A percentile compares a stretch with the other conserved stretches of the same genome.
Conservation (phyloP, 2,329 filamentous ascomycete species). For the Aspergillus amoenus region DNA sequence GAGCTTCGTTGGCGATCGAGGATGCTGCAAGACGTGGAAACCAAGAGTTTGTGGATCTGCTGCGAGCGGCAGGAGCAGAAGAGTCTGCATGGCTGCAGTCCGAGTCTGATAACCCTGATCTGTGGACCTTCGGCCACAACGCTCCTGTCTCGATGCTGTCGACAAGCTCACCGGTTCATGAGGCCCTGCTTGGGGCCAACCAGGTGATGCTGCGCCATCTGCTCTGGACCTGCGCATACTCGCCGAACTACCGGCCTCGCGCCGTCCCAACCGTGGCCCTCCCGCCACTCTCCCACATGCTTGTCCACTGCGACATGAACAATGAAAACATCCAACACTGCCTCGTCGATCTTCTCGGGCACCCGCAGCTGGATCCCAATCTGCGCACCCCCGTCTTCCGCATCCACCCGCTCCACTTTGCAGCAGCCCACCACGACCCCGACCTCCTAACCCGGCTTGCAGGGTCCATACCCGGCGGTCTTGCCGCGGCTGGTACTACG, state of each 20-base stretch:
- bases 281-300: slow-evolving; percentile 14
- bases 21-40: slow-evolving; percentile 4
- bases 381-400: slow-evolving; percentile 8
- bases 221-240: slow-evolving; percentile 11
- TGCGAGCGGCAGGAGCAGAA: slow-evolving; percentile 13
- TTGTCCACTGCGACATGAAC: slow-evolving; percentile 11
- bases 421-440: slow-evolving; percentile 7
- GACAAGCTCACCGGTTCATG: slow-evolving; percentile 14
- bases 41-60: slow-evolving; percentile 5
- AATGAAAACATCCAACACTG: slow-evolving; percentile 2
- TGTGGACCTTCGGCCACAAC: slow-evolving; percentile 3
- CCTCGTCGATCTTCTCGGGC: slow-evolving; percentile 6
- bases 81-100: slow-evolving; percentile 14
- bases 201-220: slow-evolving; percentile 11
- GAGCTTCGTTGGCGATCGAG: slow-evolving; percentile 13
- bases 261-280: slow-evolving; percentile 13
- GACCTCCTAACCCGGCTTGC: slow-evolving; percentile 7
- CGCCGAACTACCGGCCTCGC: slow-evolving; percentile 13
- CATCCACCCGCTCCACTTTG: slow-evolving; percentile 11
- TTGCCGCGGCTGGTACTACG: not conserved
- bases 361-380: slow-evolving; percentile 3
- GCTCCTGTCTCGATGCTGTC: slow-evolving; percentile 6
- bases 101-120: not conserved
- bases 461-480: not conserved
- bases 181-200: slow-evolving; percentile 10